Evolutionary conservation across 805 yeast species (phyloP).

Genomic region (Teunomyces barrocoloradensis): DNA sequence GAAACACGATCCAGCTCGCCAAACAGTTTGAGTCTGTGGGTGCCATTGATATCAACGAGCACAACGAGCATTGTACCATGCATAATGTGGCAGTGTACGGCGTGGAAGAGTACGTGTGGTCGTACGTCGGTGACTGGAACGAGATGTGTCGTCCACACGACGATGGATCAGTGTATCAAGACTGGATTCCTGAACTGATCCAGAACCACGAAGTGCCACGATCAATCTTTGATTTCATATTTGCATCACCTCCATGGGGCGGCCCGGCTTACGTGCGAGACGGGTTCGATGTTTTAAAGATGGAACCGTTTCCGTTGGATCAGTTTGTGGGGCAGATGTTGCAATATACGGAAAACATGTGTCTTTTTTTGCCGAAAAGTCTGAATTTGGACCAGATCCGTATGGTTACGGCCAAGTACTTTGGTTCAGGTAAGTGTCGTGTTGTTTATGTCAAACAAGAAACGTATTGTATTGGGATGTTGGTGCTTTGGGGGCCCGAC

Average conservation of each 20-base stretch:
- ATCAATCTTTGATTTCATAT: slow-evolving; percentile 49
- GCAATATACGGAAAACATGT: slow-evolving; percentile 46
- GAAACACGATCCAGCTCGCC: slow-evolving; percentile 78
- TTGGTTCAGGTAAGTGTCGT: slow-evolving; percentile 47
- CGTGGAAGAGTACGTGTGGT: slow-evolving; percentile 50
- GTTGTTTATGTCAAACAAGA: slow-evolving; percentile 41
- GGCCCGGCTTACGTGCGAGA: slow-evolving; percentile 58
- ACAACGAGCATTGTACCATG: slow-evolving; percentile 62
- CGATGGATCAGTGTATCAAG: slow-evolving; percentile 12
- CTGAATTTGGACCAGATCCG: slow-evolving; percentile 53
- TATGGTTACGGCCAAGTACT: slow-evolving; percentile 42
- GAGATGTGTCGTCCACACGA: slow-evolving; percentile 22
- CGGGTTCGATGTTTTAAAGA: slow-evolving; percentile 44
- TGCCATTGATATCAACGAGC: slow-evolving; percentile 60
- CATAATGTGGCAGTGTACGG: slow-evolving; percentile 67
- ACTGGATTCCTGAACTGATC: slow-evolving; percentile 32
- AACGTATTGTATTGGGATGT: slow-evolving; percentile 51
- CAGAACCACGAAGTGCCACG: slow-evolving; percentile 12
- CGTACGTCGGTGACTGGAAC: slow-evolving; percentile 50
- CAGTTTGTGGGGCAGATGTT: slow-evolving; percentile 43
- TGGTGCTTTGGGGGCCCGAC: slow-evolving; percentile 56
- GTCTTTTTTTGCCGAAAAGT: slow-evolving; percentile 63
- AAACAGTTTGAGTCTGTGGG: slow-evolving; percentile 51
- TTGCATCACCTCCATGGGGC: slow-evolving; percentile 90
- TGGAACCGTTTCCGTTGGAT: slow-evolving; percentile 48